Evolutionary conservation across 2,329 filamentous ascomycete species (phyloP).

Genomic region (Fusarium hostae): DNA sequence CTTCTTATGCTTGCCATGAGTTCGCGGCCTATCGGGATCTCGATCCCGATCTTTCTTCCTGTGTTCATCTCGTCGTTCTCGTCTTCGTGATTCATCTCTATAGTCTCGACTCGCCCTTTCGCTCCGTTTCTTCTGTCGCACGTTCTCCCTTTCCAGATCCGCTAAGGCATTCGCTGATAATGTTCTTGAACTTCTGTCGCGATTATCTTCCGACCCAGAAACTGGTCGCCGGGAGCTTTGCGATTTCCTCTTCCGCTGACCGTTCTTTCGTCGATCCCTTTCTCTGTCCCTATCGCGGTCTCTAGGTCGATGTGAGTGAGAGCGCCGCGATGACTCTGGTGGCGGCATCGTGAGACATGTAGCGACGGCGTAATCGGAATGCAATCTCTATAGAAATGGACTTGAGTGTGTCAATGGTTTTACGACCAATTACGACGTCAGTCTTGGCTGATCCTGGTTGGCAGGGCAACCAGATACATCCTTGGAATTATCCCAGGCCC

Average conservation of each 20-base stretch:
- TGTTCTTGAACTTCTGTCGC: conserved; percentile 43
- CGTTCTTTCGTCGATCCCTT: conserved; percentile 43
- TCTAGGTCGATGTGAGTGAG: conserved; percentile 40
- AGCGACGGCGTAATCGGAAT: conserved; percentile 41
- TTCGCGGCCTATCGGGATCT: conserved; percentile 47
- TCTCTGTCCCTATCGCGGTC: conserved; percentile 43
- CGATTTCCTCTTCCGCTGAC: conserved; percentile 52
- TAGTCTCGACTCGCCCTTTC: conserved; percentile 28
- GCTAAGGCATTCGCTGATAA: conserved; percentile 69
- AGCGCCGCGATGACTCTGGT: conserved; percentile 49
- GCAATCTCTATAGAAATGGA: conserved; percentile 27
- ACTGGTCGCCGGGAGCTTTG: conserved; percentile 46
- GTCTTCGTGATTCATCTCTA: conserved; percentile 49
- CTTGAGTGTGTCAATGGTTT: conserved; percentile 20
- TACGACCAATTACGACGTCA: conserved; percentile 9
- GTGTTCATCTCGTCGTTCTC: conserved; percentile 39
- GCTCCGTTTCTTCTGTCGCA: conserved; percentile 55
- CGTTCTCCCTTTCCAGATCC: conserved; percentile 71
- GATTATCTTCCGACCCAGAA: conserved; percentile 50
- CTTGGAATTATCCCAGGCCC: neutral
- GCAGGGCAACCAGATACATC: neutral
- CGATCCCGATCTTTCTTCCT: conserved; percentile 37
- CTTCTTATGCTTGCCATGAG: conserved; percentile 58
- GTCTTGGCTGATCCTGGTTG: conserved; percentile 9
- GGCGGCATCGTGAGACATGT: conserved; percentile 49